A percentile compares a stretch with the other conserved stretches of the same genome.
These are phyloP conservation scores for Colletotrichum sp. DNA, from an alignment of 2,329 filamentous ascomycete species.

Conservation along the genomic window DNA sequence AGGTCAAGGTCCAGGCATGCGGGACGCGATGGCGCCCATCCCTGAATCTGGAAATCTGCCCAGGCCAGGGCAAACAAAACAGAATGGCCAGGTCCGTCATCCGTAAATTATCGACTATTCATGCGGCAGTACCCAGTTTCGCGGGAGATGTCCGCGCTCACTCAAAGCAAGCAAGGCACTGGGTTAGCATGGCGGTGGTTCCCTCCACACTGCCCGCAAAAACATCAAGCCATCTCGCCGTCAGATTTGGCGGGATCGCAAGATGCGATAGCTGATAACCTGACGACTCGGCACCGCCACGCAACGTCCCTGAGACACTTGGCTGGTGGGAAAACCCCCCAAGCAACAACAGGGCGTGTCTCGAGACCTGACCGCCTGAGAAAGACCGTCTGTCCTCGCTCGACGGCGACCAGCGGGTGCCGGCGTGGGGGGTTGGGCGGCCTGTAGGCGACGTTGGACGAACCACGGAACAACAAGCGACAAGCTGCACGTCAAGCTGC, in stretches of 20 bases:
- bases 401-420: slow-evolving; percentile 8
- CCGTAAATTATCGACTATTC: background rate
- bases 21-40: slow-evolving; percentile 2
- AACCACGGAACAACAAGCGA: background rate
- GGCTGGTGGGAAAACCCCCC: background rate
- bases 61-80: background rate
- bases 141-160: background rate
- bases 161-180: background rate
- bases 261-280: slow-evolving; percentile 15
- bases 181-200: background rate
- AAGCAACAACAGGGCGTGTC: background rate
- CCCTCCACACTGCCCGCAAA: background rate
- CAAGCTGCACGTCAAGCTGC: slow-evolving; percentile 6
- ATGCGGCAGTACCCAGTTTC: background rate
- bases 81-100: slow-evolving; percentile 2
- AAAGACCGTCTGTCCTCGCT: background rate
- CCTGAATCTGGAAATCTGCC: slow-evolving; percentile 8
- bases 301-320: background rate
- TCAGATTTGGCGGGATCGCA: slow-evolving; percentile 8
- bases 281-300: slow-evolving; percentile 11
- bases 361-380: background rate
- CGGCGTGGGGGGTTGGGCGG: background rate
- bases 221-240: slow-evolving; percentile 12
- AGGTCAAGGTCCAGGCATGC: slow-evolving; percentile 13
- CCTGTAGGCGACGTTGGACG: background rate